phyloP scores from a whole-genome alignment of 2,329 filamentous ascomycete genomes.

The Dactylellina leptospora region DNA sequence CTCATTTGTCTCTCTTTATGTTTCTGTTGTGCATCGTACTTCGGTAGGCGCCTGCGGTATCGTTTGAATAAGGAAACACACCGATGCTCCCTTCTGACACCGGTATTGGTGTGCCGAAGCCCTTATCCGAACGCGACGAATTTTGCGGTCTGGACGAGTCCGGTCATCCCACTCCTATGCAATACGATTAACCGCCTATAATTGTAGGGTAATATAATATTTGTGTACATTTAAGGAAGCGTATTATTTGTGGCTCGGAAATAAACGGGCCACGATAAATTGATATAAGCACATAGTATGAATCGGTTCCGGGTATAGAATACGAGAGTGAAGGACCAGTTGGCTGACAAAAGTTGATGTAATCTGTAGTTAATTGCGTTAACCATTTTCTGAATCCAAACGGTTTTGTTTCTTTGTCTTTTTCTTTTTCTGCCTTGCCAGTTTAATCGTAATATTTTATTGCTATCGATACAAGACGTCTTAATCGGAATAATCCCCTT shows the following conservation, averaged over 20 bases:
- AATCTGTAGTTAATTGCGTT: too few relatives aligned
- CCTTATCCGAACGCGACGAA: slow-evolving; percentile 31
- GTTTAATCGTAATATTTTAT: neutral
- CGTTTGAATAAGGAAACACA: too few relatives aligned
- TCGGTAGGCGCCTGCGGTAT: neutral
- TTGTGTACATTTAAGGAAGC: neutral
- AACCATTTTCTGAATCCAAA: too few relatives aligned
- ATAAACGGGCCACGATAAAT: too few relatives aligned
- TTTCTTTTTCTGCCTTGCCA: too few relatives aligned
- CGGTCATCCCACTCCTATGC: slow-evolving; percentile 5
- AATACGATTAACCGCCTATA: neutral
- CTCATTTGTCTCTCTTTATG: too few relatives aligned
- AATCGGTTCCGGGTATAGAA: slow-evolving; percentile 10
- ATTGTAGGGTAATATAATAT: slow-evolving; percentile 2
- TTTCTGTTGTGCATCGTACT: neutral
- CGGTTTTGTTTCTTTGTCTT: too few relatives aligned
- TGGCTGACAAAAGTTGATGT: neutral
- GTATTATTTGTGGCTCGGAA: too few relatives aligned
- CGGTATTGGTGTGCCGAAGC: slow-evolving; percentile 27
- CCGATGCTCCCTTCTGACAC: slow-evolving; percentile 15
- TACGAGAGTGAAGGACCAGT: neutral
- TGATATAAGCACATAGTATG: too few relatives aligned
- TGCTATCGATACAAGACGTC: slow-evolving; percentile 9
- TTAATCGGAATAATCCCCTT: slow-evolving; percentile 31
- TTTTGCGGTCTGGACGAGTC: slow-evolving; percentile 11